Conservation (phyloP, 2,329 filamentous ascomycete species). For the Botrytis hyacinthi region DNA sequence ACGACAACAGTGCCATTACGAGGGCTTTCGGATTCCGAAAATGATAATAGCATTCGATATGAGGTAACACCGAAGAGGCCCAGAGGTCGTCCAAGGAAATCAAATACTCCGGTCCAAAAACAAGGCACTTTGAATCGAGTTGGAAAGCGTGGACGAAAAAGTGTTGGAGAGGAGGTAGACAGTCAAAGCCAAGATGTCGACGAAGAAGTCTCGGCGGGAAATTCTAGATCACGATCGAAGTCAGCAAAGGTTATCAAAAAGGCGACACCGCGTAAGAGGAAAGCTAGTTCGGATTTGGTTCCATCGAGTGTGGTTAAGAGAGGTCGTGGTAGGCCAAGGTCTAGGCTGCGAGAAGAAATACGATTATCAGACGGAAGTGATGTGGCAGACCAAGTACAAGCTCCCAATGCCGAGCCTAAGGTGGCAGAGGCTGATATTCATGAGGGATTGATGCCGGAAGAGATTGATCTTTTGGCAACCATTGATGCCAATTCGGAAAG, state of each 20-base stretch:
- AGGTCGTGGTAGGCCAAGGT: constrained; percentile 21
- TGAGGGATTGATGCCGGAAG: constrained; percentile 20
- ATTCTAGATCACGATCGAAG: constrained; percentile 34
- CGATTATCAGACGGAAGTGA: constrained; percentile 27
- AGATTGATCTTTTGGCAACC: constrained; percentile 17
- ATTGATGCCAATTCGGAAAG: constrained; percentile 13
- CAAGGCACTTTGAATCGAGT: constrained; percentile 31
- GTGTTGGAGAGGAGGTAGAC: constrained; percentile 34
- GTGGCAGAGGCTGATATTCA: constrained; percentile 23
- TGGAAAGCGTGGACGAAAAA: constrained; percentile 30
- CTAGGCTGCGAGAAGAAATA: constrained; percentile 18
- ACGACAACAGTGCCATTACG: constrained; percentile 39
- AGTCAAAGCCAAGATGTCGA: constrained; percentile 31
- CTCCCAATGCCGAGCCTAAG: constrained; percentile 25
- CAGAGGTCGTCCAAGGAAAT: constrained; percentile 46
- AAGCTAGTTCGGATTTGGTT: constrained; percentile 1
- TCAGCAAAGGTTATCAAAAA: constrained; percentile 31
- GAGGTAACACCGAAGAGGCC: constrained; percentile 42
- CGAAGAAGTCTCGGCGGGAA: constrained; percentile 30
- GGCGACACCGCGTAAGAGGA: constrained; percentile 24
- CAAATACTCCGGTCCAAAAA: constrained; percentile 40
- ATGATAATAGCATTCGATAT: constrained; percentile 26
- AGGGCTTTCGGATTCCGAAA: constrained; percentile 38
- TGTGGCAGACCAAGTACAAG: constrained; percentile 27
- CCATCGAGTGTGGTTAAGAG: constrained; percentile 17